These are phyloP conservation scores for Ceratobasidium sp. DNA, from an alignment of 1,284 basidiomycete species.

Conservation along the genomic window DNA sequence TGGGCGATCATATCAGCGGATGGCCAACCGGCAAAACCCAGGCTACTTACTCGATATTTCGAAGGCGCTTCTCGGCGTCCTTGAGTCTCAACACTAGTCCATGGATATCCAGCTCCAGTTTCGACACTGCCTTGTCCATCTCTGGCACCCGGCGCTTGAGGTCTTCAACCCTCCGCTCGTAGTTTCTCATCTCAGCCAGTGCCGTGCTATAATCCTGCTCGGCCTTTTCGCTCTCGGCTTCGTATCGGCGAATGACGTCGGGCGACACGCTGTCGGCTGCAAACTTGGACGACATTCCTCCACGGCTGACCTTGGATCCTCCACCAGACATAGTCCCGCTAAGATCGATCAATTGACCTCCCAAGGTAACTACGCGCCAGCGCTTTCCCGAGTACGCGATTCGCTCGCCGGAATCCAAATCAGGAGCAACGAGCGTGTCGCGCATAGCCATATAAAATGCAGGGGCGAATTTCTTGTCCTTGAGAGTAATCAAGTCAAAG, in stretches of 20 bases:
- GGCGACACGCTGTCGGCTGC: conserved; percentile 82
- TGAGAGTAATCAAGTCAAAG: conserved; percentile 94
- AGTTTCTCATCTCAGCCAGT: conserved; percentile 57
- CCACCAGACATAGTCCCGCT: conserved; percentile 99
- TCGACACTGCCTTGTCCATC: conserved; percentile 82
- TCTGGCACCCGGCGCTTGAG: conserved; percentile 71
- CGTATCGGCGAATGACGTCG: conserved; percentile 77
- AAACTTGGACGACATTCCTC: conserved; percentile 94
- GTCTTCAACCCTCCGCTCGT: conserved; percentile 68
- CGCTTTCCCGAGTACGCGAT: conserved; percentile 85
- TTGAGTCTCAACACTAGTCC: conserved; percentile 76
- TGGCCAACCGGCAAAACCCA: not conserved
- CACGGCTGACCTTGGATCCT: conserved; percentile 77
- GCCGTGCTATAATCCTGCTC: conserved; percentile 67
- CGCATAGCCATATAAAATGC: conserved; percentile 92
- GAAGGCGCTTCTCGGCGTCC: conserved; percentile 82
- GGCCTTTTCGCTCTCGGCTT: conserved; percentile 75
- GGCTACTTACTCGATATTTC: conserved; percentile 76
- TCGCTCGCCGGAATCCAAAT: conserved; percentile 91
- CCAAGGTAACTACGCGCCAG: conserved; percentile 94
- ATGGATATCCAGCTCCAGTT: conserved; percentile 83
- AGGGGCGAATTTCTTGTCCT: conserved; percentile 79
- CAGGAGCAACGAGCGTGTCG: conserved; percentile 90
- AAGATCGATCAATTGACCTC: conserved; percentile 93
- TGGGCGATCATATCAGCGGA: conserved; percentile 46